Conservation (phyloP, 495 filamentous ascomycete genomes). For the Aspergillus avenaceus region DNA sequence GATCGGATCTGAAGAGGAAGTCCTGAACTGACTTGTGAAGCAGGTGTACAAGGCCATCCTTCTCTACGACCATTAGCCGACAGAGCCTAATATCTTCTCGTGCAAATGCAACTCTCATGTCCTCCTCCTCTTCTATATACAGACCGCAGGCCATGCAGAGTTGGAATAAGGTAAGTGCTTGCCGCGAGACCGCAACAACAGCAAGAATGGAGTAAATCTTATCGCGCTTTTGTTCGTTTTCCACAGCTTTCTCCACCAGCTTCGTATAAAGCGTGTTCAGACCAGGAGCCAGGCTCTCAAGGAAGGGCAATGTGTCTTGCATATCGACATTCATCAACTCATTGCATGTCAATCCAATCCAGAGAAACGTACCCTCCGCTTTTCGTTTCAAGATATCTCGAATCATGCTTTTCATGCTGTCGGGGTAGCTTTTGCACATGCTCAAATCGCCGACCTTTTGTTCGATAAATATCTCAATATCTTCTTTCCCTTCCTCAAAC, state of each 20-base stretch:
- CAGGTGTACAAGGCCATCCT: conserved; percentile 12
- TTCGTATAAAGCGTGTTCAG: conserved; percentile 16
- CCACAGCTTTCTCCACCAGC: conserved; percentile 12
- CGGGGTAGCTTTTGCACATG: conserved; percentile 15
- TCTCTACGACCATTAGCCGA: conserved; percentile 13
- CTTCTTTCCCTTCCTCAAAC: conserved; percentile 10
- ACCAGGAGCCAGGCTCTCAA: conserved; percentile 10
- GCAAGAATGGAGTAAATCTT: conserved; percentile 7
- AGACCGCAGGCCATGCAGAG: conserved; percentile 11
- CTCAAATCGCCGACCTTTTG: conserved; percentile 15
- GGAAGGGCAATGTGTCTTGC: conserved; percentile 8
- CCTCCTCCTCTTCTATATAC: conserved; percentile 15
- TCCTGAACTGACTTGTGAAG: conserved; percentile 22
- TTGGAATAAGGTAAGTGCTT: conserved; percentile 10
- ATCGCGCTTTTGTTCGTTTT: conserved; percentile 3
- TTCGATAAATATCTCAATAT: conserved; percentile 17
- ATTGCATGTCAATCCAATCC: conserved; percentile 22
- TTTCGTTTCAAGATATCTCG: conserved; percentile 17
- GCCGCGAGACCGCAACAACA: conserved; percentile 10
- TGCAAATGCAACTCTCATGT: conserved; percentile 6
- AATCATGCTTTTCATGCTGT: conserved; percentile 8
- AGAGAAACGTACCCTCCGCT: conserved; percentile 27
- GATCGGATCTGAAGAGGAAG: conserved; percentile 15
- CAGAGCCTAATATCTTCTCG: conserved; percentile 15
- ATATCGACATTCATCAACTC: conserved; percentile 8